Percentiles rank a stretch among this genome's conserved stretches.
These are phyloP conservation scores for Citrus cavaleriei DNA, from an alignment of 345 rosid species.

Conservation along the genomic window DNA sequence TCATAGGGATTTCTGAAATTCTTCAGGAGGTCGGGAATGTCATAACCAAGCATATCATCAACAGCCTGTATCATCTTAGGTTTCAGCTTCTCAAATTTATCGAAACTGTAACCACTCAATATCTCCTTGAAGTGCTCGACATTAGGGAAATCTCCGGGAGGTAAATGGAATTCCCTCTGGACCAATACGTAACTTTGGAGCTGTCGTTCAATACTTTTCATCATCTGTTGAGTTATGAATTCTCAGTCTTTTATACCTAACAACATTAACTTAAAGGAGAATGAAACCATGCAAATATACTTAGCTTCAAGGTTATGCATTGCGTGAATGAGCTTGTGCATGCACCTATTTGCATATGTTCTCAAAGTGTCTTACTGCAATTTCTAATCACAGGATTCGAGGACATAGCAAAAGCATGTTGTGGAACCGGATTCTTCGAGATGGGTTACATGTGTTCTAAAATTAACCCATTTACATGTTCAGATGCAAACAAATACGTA, in stretches of 20 bases:
- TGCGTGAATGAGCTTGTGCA: background rate
- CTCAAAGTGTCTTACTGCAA: constrained; percentile 2
- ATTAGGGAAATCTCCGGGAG: constrained; percentile 87
- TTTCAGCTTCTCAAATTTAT: constrained; percentile 85
- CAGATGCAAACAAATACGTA: constrained; percentile 51
- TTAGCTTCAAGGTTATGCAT: background rate
- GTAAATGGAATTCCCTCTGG: constrained; percentile 81
- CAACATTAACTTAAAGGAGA: background rate
- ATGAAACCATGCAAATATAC: background rate
- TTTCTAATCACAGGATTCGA: constrained; percentile 45
- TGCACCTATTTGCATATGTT: background rate
- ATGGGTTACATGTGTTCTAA: constrained; percentile 57
- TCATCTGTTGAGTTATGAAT: no score
- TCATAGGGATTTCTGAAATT: constrained; percentile 81
- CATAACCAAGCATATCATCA: constrained; percentile 91
- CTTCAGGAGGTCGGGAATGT: constrained; percentile 83
- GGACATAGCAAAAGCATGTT: constrained; percentile 51
- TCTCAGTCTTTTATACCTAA: no score
- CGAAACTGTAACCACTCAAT: constrained; percentile 71
- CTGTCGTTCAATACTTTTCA: no score
- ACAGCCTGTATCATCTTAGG: constrained; percentile 87
- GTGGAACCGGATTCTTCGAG: constrained; percentile 68
- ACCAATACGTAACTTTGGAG: no score
- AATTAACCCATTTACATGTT: constrained; percentile 50
- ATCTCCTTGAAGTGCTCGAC: constrained; percentile 74